phyloP scores from a whole-genome alignment of 805 yeast genomes.

The Saturnispora sekii region DNA sequence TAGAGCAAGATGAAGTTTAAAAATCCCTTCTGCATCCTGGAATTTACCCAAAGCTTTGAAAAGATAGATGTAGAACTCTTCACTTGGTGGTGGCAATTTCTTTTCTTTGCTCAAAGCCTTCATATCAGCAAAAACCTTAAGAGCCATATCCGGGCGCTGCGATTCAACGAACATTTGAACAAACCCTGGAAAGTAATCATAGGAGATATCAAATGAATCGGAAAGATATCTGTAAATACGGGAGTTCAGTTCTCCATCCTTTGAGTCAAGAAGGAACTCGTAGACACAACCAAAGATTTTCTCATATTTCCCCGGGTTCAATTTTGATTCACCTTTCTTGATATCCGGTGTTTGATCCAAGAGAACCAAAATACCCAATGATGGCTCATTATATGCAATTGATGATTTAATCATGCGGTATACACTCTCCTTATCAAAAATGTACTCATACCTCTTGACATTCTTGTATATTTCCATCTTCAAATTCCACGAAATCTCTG shows the following conservation, averaged over 20 bases:
- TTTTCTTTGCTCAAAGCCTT: constrained; percentile 45
- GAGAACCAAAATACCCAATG: constrained; percentile 11
- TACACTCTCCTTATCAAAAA: constrained; percentile 31
- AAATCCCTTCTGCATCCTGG: constrained; percentile 55
- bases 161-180: constrained; percentile 46
- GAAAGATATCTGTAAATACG: constrained; percentile 48
- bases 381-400: constrained; percentile 8
- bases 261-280: constrained; percentile 5
- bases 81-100: constrained; percentile 40
- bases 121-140: constrained; percentile 51
- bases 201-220: constrained; percentile 47
- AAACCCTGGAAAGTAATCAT: constrained; percentile 47
- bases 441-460: constrained; percentile 31
- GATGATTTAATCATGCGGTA: constrained; percentile 26
- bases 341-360: constrained; percentile 15
- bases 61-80: constrained; percentile 49
- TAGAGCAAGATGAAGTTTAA: constrained; percentile 50
- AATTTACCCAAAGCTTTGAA: constrained; percentile 52
- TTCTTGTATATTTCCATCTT: constrained; percentile 30
- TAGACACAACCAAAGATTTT: constrained; percentile 15
- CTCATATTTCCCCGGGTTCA: constrained; percentile 13
- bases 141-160: constrained; percentile 51
- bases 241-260: constrained; percentile 37
- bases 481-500: constrained; percentile 12
- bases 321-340: constrained; percentile 29